Evolutionary conservation across 768 basidiomycete species (phyloP).

Genomic region (Lyophyllum semitale): DNA sequence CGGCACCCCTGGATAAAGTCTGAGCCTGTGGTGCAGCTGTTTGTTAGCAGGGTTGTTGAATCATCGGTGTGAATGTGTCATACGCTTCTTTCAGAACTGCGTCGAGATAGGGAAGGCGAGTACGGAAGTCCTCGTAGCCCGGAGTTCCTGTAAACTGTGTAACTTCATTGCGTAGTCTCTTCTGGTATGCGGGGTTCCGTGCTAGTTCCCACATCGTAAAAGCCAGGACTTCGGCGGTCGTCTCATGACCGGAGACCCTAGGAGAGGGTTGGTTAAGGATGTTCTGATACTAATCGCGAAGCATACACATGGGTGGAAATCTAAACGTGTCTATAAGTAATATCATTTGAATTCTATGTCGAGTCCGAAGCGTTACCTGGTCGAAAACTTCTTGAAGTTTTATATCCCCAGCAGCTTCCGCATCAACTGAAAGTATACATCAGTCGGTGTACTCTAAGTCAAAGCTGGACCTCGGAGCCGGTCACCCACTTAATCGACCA

Average conservation of each 20-base stretch:
- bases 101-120: not conserved
- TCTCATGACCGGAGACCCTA: not conserved
- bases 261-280: not conserved
- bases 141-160: not conserved
- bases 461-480: not conserved
- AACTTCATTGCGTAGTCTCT: not conserved
- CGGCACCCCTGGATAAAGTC: not conserved
- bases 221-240: not conserved
- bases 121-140: not conserved
- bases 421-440: not conserved
- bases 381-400: not conserved
- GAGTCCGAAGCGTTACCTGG: not conserved
- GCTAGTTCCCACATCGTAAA: not conserved
- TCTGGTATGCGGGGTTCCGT: not conserved
- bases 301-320: not conserved
- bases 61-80: no score
- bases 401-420: not conserved
- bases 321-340: no score
- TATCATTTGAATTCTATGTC: no score
- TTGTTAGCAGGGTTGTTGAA: not conserved
- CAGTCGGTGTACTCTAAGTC: no score
- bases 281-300: not conserved
- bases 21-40: not conserved
- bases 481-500: not conserved
- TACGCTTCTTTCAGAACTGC: not conserved